phyloP scores from a whole-genome alignment of 148 eudicot species.

The Rhododendron vialii region DNA sequence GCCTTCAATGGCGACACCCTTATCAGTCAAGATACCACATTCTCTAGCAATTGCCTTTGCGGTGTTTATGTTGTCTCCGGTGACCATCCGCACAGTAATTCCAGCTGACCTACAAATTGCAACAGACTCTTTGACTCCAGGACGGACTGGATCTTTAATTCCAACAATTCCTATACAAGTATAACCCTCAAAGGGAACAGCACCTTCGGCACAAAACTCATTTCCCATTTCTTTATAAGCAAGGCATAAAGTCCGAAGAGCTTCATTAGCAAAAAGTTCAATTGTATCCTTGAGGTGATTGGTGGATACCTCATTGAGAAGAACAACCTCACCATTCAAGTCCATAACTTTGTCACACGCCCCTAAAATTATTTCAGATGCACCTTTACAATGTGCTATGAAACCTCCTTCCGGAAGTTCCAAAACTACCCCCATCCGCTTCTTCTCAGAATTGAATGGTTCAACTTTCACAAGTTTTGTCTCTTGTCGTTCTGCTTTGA shows the following conservation, averaged over 20 bases:
- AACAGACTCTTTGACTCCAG: conserved; percentile 80
- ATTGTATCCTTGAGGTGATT: conserved; percentile 40
- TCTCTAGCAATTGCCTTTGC: conserved; percentile 96
- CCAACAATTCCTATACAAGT: conserved; percentile 81
- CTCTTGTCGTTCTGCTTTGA: conserved; percentile 35
- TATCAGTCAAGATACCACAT: conserved; percentile 80
- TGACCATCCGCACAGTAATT: conserved; percentile 90
- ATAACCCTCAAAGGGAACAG: conserved; percentile 61
- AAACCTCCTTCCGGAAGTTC: conserved; percentile 60
- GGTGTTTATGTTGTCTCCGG: conserved; percentile 94
- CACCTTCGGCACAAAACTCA: conserved; percentile 22
- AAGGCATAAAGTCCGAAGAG: conserved; percentile 86
- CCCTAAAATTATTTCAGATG: conserved; percentile 72
- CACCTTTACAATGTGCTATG: conserved; percentile 92
- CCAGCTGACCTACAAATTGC: conserved; percentile 87
- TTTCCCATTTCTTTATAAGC: conserved; percentile 62
- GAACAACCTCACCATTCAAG: conserved; percentile 42
- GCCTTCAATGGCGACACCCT: conserved; percentile 83
- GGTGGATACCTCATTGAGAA: conserved; percentile 48
- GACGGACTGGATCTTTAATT: conserved; percentile 94
- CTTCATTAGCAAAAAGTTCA: conserved; percentile 63
- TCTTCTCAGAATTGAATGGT: conserved; percentile 86
- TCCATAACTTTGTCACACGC: conserved; percentile 64
- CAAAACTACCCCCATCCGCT: conserved; percentile 84
- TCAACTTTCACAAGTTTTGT: conserved; percentile 51